Evolutionary conservation across 495 filamentous ascomycete species (phyloP), one percentile per base, ranked within the genome.

Genomic region (Penicillium paradoxum): DNA sequence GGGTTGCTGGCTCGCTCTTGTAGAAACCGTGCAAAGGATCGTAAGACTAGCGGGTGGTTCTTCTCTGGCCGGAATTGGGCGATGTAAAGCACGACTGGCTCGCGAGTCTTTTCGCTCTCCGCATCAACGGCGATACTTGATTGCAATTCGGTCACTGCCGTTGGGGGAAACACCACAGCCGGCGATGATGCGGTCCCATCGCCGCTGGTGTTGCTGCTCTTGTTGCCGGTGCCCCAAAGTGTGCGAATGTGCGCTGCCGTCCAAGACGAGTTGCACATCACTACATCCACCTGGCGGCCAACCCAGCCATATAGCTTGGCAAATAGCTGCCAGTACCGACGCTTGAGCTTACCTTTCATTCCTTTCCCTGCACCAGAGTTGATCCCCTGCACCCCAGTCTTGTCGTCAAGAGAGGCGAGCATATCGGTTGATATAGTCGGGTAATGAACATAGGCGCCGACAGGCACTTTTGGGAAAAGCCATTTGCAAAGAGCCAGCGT

Each of bases 391-490:
- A 75, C 68, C n/a, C 79, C 84, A 19, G 71, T 78, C 10, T 69
- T 66, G 13, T 87, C 80, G 51, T 90, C 79, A 10, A 98, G 83
- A 17, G 89, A 90, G 36, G 76, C 77, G 6, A 98, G 84, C 93
- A 98, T 98, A 67, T 98, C 95, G 29, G 92, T 98, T 5, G 91
- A 96, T 41, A 98, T 98, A 40, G 93, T 97, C 6, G 93, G 93
- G 65, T 97, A 98, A 68, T 98, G 93, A 2, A 98, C 91, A 63
- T 98, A 98, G 13, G 93, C 93, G 30, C 79, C 89, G 2, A 89
- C 95, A 3, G 95, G 91, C 17, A 97, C 82, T 13, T 72, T 65
- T 1, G 79, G 85, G 70, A 98, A 97, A 18, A 97, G 78, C 40
- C 84, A 79, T 62, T 92, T 95, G 71, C 79, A 84, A 11, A 96